A percentile compares a stretch with the other conserved stretches of the same genome.
Evolutionary conservation across 768 basidiomycete genomes (phyloP).

Genomic region (Suillus paluster): DNA sequence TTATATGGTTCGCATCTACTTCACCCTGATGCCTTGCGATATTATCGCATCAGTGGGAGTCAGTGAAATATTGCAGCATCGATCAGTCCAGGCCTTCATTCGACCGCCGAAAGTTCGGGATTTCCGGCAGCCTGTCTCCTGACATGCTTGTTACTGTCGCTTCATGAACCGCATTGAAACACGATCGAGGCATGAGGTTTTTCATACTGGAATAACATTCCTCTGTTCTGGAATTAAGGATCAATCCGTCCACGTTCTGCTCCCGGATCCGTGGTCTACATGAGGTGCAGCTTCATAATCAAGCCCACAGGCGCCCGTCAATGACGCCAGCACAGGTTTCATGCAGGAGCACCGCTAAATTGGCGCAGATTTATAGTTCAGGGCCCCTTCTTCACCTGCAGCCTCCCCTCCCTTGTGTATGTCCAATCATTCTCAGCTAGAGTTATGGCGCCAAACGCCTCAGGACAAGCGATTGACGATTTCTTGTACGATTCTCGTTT

Average conservation of each 20-base stretch:
- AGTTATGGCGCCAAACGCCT: slow-evolving; percentile 8
- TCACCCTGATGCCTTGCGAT: neutral
- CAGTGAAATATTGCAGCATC: neutral
- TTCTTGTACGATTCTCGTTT: slow-evolving; percentile 3
- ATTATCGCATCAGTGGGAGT: neutral
- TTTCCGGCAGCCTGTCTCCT: slow-evolving; percentile 1
- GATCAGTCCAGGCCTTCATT: slow-evolving; percentile 6
- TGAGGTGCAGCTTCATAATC: neutral
- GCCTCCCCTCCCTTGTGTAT: neutral
- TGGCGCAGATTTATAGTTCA: slow-evolving; percentile 6
- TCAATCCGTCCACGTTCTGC: neutral
- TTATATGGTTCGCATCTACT: neutral
- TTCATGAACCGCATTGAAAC: neutral
- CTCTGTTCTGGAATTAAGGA: slow-evolving; percentile 7
- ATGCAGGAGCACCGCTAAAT: slow-evolving; percentile 5
- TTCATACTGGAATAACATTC: neutral
- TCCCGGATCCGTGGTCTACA: neutral
- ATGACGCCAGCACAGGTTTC: slow-evolving; percentile 6
- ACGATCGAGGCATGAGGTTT: slow-evolving; percentile 5
- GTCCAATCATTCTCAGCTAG: slow-evolving; percentile 10
- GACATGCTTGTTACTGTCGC: neutral
- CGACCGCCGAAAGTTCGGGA: neutral
- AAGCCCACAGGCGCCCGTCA: slow-evolving; percentile 3
- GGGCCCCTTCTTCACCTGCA: neutral
- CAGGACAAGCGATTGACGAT: slow-evolving; percentile 8